Base-by-base conservation (phyloP, 148 eudicot species). In the Diospyros kaki region DNA sequence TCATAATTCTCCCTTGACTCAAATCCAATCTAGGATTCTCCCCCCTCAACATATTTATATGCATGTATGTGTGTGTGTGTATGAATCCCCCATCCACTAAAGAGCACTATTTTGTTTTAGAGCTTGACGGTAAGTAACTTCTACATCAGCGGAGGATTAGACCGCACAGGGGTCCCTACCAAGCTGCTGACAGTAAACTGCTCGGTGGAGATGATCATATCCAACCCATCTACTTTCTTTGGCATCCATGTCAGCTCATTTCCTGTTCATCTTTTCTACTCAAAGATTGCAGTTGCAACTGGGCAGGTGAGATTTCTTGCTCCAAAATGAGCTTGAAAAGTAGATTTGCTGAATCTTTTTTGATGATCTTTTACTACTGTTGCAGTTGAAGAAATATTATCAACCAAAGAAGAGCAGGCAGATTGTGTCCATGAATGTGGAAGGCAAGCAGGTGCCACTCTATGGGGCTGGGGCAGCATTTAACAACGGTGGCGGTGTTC, bases 141-240 rank as follows among this genome's bases (percentile, higher is more conserved):
- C 45, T 82, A 88, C 58, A 41, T 72, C 11, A 90, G 91, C 51
- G 83, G 77, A 82, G 98, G 98, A 74, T 40, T 82, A 58, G 98
- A 93, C 72, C 6, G 12, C 66, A 86, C 90, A 71, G 98, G 98
- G 7, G 98, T 93, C 41, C 94, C 97, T 12, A 89, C 89, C 0
- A 86, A 80, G 78, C 63, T 88, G 54, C 42, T 91, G 66, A 79
- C 91, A 5, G 64, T 88, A 12, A 89, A 89, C 59, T 81, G 89
- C 71, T 73, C 88, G 1, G 64, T 87, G 66, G 83, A 53, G 58
- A 80, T 93, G 85, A 71, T 62, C 38, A 81, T 91, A 38, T 71
- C 81, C 51, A 93, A 93, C 60, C 88, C 94, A 4, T 94, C 96
- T 50, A 81, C 87, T 1, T 89, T 93, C 75, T 93, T 86, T 42